Base-by-base conservation (phyloP, 2,329 filamentous ascomycete species). In the Hypoxylon sp. region DNA sequence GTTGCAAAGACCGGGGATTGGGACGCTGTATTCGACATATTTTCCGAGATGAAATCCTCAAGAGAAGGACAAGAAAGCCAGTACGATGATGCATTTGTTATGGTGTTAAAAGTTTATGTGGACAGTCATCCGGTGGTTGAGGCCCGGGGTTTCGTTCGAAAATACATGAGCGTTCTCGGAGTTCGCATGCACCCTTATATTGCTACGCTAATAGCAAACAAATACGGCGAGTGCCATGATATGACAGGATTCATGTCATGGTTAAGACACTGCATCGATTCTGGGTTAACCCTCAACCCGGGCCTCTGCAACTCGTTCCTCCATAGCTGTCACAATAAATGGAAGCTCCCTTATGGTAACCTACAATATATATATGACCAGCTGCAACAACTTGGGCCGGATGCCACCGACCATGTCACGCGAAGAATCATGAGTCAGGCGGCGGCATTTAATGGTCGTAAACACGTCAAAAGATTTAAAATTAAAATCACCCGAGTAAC, bases 161-260 rank as follows among this genome's bases (percentile, higher is more conserved):
- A 51, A n/a, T 78, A 71, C 40, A 62, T 68, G 3, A 59, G 64
- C 9, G 64, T 70, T 12, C 59, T 76, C 30, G 63, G 64, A 16
- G 61, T 77, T 5, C 65, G 66, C 3, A 54, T 76, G 29, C 67
- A 68, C 54, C 64, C 57, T 7, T 67, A 69, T 43, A 62, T 73
- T 50, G 73, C 77, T 27, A 73, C 71, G 2, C 55, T 78, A 16
- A 67, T 78, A 53, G 74, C 75, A 11, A 73, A 75, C 32, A 71
- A 71, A 43, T 77, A 76, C 55, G 75, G 68, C 8, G 65, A 67
- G 15, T 62, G 68, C 19, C 72, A 69, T 16, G 74, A 78, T 32
- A 58, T 69, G 21, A 30, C 61, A 7, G 68, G 72, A 1, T 70
- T 78, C 43, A 51, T 73, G 3, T 61, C 57, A 5, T 79, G 76